Evolutionary conservation across 345 rosid species (phyloP).

Genomic region (Salix arbutifolia): DNA sequence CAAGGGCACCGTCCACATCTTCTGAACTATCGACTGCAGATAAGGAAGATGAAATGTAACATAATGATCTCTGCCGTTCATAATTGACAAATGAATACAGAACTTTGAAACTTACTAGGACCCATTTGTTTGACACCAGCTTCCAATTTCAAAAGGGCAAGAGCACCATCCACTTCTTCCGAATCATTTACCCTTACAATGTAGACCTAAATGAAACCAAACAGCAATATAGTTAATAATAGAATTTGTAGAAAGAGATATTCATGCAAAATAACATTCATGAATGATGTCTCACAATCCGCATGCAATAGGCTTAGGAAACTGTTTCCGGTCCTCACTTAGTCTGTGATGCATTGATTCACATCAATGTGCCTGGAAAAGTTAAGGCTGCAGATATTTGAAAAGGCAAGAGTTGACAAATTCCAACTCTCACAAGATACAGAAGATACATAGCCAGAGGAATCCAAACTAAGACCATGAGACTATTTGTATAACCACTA

Average conservation of each 20-base stretch:
- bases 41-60: too few species aligned
- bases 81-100: background rate
- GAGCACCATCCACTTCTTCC: constrained; percentile 38
- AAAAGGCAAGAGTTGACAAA: background rate
- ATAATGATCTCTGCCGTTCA: background rate
- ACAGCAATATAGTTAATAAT: background rate
- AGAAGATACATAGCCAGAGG: too few species aligned
- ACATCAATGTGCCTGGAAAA: too few species aligned
- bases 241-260: background rate
- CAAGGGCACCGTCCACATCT: too few species aligned
- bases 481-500: too few species aligned
- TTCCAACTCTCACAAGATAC: background rate
- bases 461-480: background rate
- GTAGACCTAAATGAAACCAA: constrained; percentile 30
- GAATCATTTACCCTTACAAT: constrained; percentile 31
- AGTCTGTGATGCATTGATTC: too few species aligned
- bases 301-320: too few species aligned
- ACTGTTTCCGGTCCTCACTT: too few species aligned
- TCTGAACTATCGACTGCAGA: too few species aligned
- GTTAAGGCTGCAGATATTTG: background rate
- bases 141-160: constrained; percentile 33
- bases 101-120: constrained; percentile 16
- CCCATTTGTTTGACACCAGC: constrained; percentile 4
- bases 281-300: too few species aligned
- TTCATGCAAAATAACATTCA: too few species aligned